A percentile compares a stretch with the other conserved stretches of the same genome.
Evolutionary conservation across 768 basidiomycete genomes (phyloP).

Genomic region (Amanita phalloides): DNA sequence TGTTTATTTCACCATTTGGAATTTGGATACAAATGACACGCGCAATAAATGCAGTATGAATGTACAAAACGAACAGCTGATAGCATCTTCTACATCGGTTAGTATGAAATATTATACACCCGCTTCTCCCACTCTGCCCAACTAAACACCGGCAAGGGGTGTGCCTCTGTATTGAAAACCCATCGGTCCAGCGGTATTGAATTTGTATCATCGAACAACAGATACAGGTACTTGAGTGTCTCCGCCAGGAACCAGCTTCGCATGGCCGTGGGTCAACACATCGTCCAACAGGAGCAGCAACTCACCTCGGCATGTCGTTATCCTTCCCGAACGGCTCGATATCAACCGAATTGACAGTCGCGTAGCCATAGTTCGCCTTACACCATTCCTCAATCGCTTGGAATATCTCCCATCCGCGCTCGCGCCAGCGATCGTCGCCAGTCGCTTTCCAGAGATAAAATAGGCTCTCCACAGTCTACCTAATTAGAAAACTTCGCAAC

Average conservation of each 20-base stretch:
- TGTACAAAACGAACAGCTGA: no score
- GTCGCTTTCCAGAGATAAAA: constrained; percentile 64
- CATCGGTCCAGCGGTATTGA: constrained; percentile 30
- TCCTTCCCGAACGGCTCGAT: constrained; percentile 17
- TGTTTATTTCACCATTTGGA: no score
- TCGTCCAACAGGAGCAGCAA: not conserved
- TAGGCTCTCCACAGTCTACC: constrained; percentile 60
- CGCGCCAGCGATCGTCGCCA: constrained; percentile 55
- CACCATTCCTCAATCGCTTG: constrained; percentile 47
- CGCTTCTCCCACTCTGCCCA: constrained; percentile 45
- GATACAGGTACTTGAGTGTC: constrained; percentile 54
- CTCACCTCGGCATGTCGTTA: constrained; percentile 68
- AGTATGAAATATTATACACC: constrained; percentile 24
- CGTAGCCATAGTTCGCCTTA: constrained; percentile 47
- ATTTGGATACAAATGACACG: not conserved
- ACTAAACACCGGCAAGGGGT: constrained; percentile 57
- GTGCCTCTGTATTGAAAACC: constrained; percentile 64
- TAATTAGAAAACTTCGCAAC: not conserved
- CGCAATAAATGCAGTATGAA: no score
- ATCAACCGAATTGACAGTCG: constrained; percentile 40
- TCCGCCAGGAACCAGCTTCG: constrained; percentile 33
- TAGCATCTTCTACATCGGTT: not conserved
- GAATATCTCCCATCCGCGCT: constrained; percentile 63
- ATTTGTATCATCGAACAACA: constrained; percentile 51
- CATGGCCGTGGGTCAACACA: not conserved